phyloP scores from a whole-genome alignment of 805 yeast genomes.

The Yarrowia bubula region DNA sequence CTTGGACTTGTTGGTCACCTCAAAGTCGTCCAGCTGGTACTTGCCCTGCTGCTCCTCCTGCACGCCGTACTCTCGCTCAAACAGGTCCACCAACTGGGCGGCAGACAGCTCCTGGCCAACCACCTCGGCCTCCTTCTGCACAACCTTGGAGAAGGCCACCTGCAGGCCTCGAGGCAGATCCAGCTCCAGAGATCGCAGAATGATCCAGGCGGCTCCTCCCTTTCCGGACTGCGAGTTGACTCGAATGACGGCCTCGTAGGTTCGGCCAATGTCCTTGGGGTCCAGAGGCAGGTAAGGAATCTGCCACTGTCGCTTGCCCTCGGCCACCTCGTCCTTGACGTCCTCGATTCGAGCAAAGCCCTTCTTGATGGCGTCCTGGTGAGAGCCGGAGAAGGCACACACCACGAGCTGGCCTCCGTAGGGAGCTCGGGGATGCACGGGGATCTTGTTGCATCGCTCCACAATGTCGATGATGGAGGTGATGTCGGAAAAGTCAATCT shows the following conservation, averaged over 20 bases:
- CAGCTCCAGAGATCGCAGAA: constrained; percentile 68
- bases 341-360: constrained; percentile 51
- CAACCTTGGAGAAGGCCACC: constrained; percentile 68
- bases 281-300: constrained; percentile 82
- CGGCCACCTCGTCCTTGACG: constrained; percentile 25
- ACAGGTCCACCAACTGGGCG: constrained; percentile 61
- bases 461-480: constrained; percentile 65
- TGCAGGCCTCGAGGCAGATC: constrained; percentile 82
- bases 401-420: constrained; percentile 81
- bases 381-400: constrained; percentile 82
- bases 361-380: constrained; percentile 84
- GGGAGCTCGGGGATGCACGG: constrained; percentile 75
- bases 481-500: constrained; percentile 69
- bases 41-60: constrained; percentile 34
- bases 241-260: constrained; percentile 88
- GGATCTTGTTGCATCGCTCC: constrained; percentile 78
- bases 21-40: constrained; percentile 48
- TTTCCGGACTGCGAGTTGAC: constrained; percentile 87
- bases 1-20: constrained; percentile 45
- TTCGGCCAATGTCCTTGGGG: constrained; percentile 80
- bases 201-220: constrained; percentile 89
- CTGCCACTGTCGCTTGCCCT: constrained; percentile 52
- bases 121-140: constrained; percentile 66
- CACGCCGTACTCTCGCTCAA: constrained; percentile 59
- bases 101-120: constrained; percentile 70